Evolutionary conservation across 176 grass and related monocot species (phyloP), one percentile per base, ranked within the genome.

Genomic region (Bromus sterilis): DNA sequence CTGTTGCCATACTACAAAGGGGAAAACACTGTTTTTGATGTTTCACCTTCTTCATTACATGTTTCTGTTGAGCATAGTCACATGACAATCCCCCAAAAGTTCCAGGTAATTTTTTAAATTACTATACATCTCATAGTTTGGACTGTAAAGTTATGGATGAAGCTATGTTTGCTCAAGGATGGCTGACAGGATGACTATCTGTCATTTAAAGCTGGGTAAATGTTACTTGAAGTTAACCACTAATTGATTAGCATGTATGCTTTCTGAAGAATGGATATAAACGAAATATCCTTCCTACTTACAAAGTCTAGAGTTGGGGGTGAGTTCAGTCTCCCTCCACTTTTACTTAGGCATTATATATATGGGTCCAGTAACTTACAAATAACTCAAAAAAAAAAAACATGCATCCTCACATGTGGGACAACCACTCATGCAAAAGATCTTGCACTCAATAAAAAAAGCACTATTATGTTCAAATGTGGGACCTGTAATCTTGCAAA

Each of bases 1-100:
- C 78, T 99, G 79, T 49, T 95, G 37, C 93, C 96, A 75, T 99
- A 95, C 82, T 99, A 99, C 80, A 99, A 95, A 80, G 96, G 96
- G 44, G 96, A 99, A 69, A 95, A 99, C 73, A 95, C 91, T 57
- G 80, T 95, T 76, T 98, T 99, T 87, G 96, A 91, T 84, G 85
- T 99, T 67, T 99, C 93, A 55, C 96, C 96, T 31, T 66, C 93
- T 88, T 95, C 88, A 86, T 34, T 91, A 37, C 41, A 62, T 73
- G 40, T 99, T 81, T 93, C 87, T 73, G 76, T 99, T 48, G 87
- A 81, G 53, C 93, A 99, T 75, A 75, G 82, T 91, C 93, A 99
- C 78, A 35, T 90, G 67, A 86, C 66, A 55, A 73, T 99, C 67
- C 53, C 66, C 59, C 90, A 93, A 86, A 99, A 95, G 48, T 99